phyloP scores from a whole-genome alignment of 257 asterid genomes.

The Lycium ferocissimum region DNA sequence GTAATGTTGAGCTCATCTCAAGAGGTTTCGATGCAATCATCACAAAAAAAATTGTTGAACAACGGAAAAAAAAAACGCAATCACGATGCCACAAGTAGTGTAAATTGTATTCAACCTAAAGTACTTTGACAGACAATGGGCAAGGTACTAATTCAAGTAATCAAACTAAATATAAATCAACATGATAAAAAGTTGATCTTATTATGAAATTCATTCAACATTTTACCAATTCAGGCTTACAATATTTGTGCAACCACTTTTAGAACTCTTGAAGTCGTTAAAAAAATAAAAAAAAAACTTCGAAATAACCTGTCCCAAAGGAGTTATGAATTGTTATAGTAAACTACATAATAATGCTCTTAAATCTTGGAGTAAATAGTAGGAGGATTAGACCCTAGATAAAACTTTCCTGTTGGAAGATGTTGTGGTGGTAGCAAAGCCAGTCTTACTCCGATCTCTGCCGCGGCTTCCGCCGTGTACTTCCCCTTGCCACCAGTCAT shows the following conservation, averaged over 20 bases:
- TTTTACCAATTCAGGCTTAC: not conserved
- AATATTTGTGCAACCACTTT: not conserved
- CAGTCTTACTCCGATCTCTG: slow-evolving; percentile 47
- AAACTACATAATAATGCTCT: not conserved
- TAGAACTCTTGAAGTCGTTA: not conserved
- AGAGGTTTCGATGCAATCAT: not conserved
- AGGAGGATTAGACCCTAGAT: slow-evolving; percentile 33
- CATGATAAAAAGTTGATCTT: not conserved
- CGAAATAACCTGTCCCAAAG: not conserved
- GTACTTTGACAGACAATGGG: too few relatives aligned
- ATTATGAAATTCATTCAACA: not conserved
- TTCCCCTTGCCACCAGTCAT: slow-evolving; percentile 75
- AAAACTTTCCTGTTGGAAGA: slow-evolving; percentile 67
- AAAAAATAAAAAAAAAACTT: too few relatives aligned
- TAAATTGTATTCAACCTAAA: too few relatives aligned
- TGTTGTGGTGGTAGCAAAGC: slow-evolving; percentile 53
- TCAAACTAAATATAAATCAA: not conserved
- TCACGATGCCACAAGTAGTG: not conserved
- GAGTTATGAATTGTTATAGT: not conserved
- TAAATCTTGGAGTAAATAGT: slow-evolving; percentile 53
- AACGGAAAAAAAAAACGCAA: not conserved
- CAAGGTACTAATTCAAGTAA: not conserved
- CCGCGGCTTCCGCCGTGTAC: slow-evolving; percentile 58
- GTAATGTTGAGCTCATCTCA: not conserved
- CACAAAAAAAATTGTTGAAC: too few relatives aligned